Evolutionary conservation across 1,284 basidiomycete genomes (phyloP), one percentile per base, ranked within the genome.

Genomic region (Tylopilus orsonianus): DNA sequence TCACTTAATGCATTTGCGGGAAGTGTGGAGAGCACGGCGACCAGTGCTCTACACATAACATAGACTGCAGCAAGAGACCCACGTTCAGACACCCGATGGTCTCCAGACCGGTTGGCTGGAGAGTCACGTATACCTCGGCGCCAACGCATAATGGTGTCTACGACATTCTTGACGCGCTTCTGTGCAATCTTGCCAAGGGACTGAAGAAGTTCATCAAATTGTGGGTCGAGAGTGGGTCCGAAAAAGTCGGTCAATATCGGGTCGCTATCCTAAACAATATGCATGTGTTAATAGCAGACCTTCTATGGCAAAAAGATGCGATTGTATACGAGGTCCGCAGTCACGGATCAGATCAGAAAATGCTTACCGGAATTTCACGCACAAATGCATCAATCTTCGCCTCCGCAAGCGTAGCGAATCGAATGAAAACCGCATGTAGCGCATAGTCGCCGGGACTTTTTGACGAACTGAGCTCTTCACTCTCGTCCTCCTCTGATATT

Each of bases 141-240:
- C 95, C 95, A 98, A 18, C 87, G 83, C 74, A 88, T 86, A 44
- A 97, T 80, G 5, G 91, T 87, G 53, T 94, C 90, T 27, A 96
- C 77, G 5, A 97, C 92, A 32, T 85, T 80, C 57, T 92, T 89
- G 2, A 91, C 78, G 50, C 92, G 85, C 46, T 89, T 90, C 51
- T 87, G 83, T 2, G 91, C 91, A 48, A 96, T 86, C 61, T 91
- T 89, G 8, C 89, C 91, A 4, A 98, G 77, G 2, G 93, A 92
- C 6, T 80, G 75, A 26, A 97, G 76, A 5, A 87, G 78, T 24
- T 86, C 82, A 62, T 97, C 93, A 55, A 96, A 90, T 48, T 84
- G 79, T 2, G 77, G 65, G 60, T 96, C 92, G 2, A 87, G 75
- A 2, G 82, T 77, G 0, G 81, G 75, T 26, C 86, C 91, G 59